phyloP scores from a whole-genome alignment of 1,284 basidiomycete genomes.

The Xerocomus nothofagi region DNA sequence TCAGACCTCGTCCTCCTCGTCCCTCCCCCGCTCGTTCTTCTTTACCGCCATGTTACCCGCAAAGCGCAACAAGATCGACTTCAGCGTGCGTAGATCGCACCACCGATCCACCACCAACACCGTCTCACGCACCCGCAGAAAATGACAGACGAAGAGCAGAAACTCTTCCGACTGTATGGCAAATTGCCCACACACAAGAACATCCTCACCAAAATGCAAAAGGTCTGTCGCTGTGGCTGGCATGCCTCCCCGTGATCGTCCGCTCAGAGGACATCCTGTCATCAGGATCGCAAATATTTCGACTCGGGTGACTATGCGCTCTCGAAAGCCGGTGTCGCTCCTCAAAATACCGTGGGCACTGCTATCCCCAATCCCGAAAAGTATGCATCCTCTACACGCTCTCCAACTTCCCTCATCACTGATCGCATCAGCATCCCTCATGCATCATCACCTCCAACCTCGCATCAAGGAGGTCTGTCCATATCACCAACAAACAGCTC shows the following conservation, averaged over 20 bases:
- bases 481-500: constrained; percentile 69
- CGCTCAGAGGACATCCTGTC: constrained; percentile 8
- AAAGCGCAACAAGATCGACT: constrained; percentile 88
- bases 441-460: constrained; percentile 60
- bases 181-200: constrained; percentile 94
- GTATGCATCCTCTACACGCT: constrained; percentile 46
- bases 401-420: neutral
- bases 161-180: constrained; percentile 93
- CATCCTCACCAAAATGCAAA: constrained; percentile 90
- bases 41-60: constrained; percentile 69
- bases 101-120: neutral
- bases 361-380: constrained; percentile 95
- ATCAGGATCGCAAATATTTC: constrained; percentile 94
- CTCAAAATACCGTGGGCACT: constrained; percentile 87
- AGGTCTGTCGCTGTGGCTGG: constrained; percentile 48
- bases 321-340: constrained; percentile 90
- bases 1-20: neutral
- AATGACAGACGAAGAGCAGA: constrained; percentile 88
- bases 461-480: constrained; percentile 53
- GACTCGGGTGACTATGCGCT: constrained; percentile 97
- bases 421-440: constrained; percentile 62
- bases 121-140: constrained; percentile 47
- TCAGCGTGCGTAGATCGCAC: constrained; percentile 61
- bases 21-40: constrained; percentile 23
- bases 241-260: constrained; percentile 11